These are phyloP conservation scores for Baudoinia panamericana DNA, from an alignment of 495 filamentous ascomycete species.

Conservation along the genomic window DNA sequence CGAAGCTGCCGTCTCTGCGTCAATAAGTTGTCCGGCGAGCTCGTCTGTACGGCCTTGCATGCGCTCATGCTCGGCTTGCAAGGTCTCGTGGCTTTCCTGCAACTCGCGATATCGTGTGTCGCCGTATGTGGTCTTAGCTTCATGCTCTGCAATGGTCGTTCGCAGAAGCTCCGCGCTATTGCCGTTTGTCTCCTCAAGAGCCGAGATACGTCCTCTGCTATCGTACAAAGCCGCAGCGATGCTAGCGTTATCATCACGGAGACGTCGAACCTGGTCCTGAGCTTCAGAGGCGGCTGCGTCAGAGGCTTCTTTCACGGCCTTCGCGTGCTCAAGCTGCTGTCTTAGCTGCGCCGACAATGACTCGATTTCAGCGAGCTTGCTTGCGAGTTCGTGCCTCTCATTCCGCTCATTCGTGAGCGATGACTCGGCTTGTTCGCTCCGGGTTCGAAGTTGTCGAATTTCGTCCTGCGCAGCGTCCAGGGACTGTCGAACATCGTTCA, in stretches of 20 bases:
- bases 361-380: not conserved
- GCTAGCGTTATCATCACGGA: not conserved
- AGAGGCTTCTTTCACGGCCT: not conserved
- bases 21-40: slow-evolving; percentile 7
- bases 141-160: not conserved
- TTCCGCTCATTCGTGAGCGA: not conserved
- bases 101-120: not conserved
- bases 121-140: not conserved
- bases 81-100: not conserved
- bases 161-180: not conserved
- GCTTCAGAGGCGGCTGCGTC: not conserved
- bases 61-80: not conserved
- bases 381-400: not conserved
- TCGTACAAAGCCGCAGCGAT: not conserved
- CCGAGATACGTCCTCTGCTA: not conserved
- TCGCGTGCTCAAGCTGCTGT: not conserved
- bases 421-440: not conserved
- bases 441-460: not conserved
- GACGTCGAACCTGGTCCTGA: not conserved
- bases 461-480: slow-evolving; percentile 1
- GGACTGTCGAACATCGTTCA: not conserved
- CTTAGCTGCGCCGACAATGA: not conserved
- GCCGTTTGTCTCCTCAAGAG: slow-evolving; percentile 1
- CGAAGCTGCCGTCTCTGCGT: slow-evolving; percentile 7
- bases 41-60: slow-evolving; percentile 1